These are phyloP conservation scores for Auxenochlorella pyrenoidosa DNA, from an alignment of 139 green algal species.

Conservation along the genomic window DNA sequence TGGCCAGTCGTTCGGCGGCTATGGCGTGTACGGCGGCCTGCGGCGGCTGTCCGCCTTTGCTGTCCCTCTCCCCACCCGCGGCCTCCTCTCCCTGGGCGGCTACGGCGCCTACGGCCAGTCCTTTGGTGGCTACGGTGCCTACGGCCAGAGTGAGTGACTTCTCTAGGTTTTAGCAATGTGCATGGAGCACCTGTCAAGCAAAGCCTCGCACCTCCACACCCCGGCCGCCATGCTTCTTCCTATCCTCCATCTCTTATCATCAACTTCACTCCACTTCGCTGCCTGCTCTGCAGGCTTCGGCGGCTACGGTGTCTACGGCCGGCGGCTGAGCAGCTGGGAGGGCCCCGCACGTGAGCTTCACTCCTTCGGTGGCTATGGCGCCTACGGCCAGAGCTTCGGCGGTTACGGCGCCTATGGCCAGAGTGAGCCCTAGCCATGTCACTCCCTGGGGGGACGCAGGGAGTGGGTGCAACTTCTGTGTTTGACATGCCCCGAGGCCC, in stretches of 20 bases:
- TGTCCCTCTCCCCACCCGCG: neutral
- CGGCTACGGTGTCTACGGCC: neutral
- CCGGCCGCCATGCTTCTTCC: neutral
- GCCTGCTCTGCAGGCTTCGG: neutral
- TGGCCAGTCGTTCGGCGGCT: slow-evolving; percentile 1
- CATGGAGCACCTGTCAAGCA: too few species aligned
- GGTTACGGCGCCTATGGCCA: slow-evolving; percentile 23
- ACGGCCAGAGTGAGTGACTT: slow-evolving; percentile 6
- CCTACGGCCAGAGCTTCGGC: neutral
- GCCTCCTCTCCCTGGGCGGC: neutral
- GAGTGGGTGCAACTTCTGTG: too few species aligned
- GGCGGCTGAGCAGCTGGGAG: neutral
- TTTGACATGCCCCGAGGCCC: too few species aligned
- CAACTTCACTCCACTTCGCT: neutral
- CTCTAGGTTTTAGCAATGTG: too few species aligned
- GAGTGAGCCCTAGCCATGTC: neutral
- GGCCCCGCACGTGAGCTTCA: neutral
- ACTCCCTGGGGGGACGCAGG: too few species aligned
- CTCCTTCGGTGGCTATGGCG: slow-evolving; percentile 12
- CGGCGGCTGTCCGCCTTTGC: neutral
- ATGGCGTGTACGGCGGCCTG: neutral
- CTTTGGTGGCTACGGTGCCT: slow-evolving; percentile 1
- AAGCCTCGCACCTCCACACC: neutral
- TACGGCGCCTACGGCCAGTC: neutral
- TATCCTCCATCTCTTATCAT: neutral